These are phyloP conservation scores for Raphanus raphanistrum DNA, from an alignment of 345 rosid species.

Conservation along the genomic window DNA sequence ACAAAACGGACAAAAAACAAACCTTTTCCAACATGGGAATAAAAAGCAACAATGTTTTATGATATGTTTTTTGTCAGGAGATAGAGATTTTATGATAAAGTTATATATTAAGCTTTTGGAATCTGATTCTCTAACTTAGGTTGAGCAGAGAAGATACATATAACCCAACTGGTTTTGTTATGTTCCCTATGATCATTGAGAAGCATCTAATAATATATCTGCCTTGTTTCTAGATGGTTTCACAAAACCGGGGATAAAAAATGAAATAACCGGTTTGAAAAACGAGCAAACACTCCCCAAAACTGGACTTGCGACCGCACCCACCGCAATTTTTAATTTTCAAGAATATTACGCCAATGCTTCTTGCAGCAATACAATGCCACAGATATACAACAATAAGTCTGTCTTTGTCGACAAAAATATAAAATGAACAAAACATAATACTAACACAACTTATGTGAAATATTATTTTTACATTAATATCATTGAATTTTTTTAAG, in stretches of 20 bases:
- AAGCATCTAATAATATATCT: constrained; percentile 26
- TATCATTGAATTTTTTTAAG: too few species aligned
- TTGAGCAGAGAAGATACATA: constrained; percentile 23
- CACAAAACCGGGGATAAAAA: not conserved
- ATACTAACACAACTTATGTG: too few species aligned
- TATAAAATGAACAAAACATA: too few species aligned
- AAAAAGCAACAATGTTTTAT: not conserved
- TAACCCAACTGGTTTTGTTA: constrained; percentile 21
- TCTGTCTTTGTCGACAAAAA: too few species aligned
- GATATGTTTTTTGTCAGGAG: not conserved
- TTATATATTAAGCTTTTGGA: constrained; percentile 8
- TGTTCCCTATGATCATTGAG: constrained; percentile 30
- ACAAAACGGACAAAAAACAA: not conserved
- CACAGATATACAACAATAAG: too few species aligned
- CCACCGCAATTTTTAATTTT: too few species aligned
- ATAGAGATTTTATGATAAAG: not conserved
- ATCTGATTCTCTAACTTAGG: constrained; percentile 39
- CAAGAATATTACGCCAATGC: too few species aligned
- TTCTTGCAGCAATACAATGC: too few species aligned
- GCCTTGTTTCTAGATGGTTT: constrained; percentile 17
- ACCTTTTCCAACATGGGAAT: constrained; percentile 36
- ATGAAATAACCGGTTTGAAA: not conserved
- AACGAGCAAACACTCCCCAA: too few species aligned
- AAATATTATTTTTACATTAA: too few species aligned
- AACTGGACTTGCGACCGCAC: too few species aligned